A percentile compares a stretch with the other conserved stretches of the same genome.
Evolutionary conservation across 2,329 filamentous ascomycete genomes (phyloP).

Genomic region (Setomelanomma holmii): DNA sequence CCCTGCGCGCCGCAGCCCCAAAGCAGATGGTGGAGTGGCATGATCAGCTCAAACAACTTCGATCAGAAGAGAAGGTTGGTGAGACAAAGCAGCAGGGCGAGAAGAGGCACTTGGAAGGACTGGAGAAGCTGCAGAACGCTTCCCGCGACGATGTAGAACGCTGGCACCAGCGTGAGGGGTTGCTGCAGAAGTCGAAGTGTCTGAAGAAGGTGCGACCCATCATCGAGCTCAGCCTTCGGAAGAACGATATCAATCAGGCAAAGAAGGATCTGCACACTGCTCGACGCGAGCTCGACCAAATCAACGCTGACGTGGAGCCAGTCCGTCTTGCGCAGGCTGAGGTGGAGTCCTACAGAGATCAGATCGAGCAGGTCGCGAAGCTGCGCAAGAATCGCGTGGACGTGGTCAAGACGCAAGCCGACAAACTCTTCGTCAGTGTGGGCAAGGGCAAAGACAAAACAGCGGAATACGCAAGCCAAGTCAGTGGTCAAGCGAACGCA

Average conservation of each 20-base stretch:
- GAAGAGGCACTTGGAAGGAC: conserved; percentile 67
- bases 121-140: conserved; percentile 75
- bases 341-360: conserved; percentile 71
- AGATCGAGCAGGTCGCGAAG: conserved; percentile 63
- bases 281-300: conserved; percentile 62
- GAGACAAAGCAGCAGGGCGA: conserved; percentile 66
- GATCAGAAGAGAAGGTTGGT: conserved; percentile 71
- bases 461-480: conserved; percentile 53
- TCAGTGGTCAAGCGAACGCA: conserved; percentile 51
- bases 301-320: conserved; percentile 71
- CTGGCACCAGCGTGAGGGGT: conserved; percentile 76
- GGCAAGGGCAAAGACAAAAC: conserved; percentile 45
- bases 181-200: conserved; percentile 66
- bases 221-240: conserved; percentile 67
- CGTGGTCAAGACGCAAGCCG: conserved; percentile 61
- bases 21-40: conserved; percentile 83
- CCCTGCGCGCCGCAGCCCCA: conserved; percentile 85
- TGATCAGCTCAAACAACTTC: conserved; percentile 72
- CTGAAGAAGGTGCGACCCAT: conserved; percentile 72
- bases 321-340: conserved; percentile 70
- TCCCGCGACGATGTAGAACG: conserved; percentile 84
- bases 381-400: conserved; percentile 63
- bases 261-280: conserved; percentile 65
- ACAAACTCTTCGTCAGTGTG: conserved; percentile 48
- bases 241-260: conserved; percentile 56